These are phyloP conservation scores for Pelargonium myrrhifolium DNA, from an alignment of 441 rosid species.

Conservation along the genomic window DNA sequence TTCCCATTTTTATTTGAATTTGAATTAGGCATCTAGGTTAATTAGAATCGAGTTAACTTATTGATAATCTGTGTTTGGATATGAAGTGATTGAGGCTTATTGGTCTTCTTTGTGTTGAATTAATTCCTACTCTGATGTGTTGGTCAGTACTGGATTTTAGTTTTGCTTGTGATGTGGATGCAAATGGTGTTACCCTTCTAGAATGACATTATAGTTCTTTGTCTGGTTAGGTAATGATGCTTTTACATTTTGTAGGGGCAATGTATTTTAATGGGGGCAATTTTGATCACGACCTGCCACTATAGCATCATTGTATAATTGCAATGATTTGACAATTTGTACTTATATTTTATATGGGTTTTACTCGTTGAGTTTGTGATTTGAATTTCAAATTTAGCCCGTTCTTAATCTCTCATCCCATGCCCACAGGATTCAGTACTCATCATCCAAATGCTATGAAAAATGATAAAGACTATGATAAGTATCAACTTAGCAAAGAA, in stretches of 20 bases:
- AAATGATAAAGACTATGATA: not conserved
- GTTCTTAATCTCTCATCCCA: not conserved
- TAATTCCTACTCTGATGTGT: not conserved
- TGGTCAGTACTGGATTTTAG: not conserved
- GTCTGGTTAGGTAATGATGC: not conserved
- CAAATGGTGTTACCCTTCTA: not conserved
- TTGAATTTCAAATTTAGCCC: constrained; percentile 24
- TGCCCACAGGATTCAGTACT: constrained; percentile 15
- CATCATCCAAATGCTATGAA: not conserved
- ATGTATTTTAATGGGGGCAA: no score
- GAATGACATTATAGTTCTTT: not conserved
- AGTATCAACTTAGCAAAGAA: not conserved
- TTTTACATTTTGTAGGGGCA: no score
- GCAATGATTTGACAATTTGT: not conserved
- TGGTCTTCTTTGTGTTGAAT: not conserved
- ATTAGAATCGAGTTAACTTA: not conserved
- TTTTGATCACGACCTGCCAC: no score
- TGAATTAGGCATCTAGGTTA: not conserved
- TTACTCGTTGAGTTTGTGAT: not conserved
- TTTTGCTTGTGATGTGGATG: not conserved
- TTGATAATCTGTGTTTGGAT: not conserved
- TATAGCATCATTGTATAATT: no score
- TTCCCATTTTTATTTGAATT: constrained; percentile 9
- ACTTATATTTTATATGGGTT: not conserved
- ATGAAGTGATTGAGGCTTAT: not conserved